Evolutionary conservation across 768 basidiomycete species (phyloP), one percentile per base, ranked within the genome.

Genomic region (Phylloporus scabripes): DNA sequence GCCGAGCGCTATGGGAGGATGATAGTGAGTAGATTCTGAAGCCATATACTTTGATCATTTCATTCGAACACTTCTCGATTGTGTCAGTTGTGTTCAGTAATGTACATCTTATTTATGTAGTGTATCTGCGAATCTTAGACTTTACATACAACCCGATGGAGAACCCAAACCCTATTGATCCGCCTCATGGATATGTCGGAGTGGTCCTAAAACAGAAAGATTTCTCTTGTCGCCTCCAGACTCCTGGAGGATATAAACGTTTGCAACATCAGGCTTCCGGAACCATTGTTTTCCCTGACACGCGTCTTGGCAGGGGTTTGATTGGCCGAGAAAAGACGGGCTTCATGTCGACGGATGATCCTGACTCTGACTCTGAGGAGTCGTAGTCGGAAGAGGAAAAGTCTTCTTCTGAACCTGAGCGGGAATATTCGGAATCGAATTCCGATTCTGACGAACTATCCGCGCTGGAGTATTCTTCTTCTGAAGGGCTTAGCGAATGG

Each of bases 301-400:
- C 52, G 36, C 77, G 73, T 52, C 64, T 68, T 8, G 78, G 78
- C 29, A 80, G 69, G 23, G 78, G 76, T 52, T 68, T 76, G 49
- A 77, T 73, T 28, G 68, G 66, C 24, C 79, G 69, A 1, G 75
- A 71, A 20, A 65, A 58, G 42, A 76, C 64, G n/a, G 69, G 70
- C 10, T 64, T 70, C 46, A 74, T 70, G 42, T 72, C 71, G 20
- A 57, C 38, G 5, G 52, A 54, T 6, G 55, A 53, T 26, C 42
- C 47, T 18, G 58, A 53, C 26, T 34, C 37, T 15, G 36, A 41
- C 41, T 56, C 59, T 2, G 54, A 55, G 45, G 52, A 51, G 18
- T 48, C 48, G 17, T 23, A 23, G 21, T 41, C 43, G 1, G 28
- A 40, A 21, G 57, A 53, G 24, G 50, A 57, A 3, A 48, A 37